A percentile compares a stretch with the other conserved stretches of the same genome.
phyloP scores from a whole-genome alignment of 306 rosid genomes.

The Glycine latifolia region DNA sequence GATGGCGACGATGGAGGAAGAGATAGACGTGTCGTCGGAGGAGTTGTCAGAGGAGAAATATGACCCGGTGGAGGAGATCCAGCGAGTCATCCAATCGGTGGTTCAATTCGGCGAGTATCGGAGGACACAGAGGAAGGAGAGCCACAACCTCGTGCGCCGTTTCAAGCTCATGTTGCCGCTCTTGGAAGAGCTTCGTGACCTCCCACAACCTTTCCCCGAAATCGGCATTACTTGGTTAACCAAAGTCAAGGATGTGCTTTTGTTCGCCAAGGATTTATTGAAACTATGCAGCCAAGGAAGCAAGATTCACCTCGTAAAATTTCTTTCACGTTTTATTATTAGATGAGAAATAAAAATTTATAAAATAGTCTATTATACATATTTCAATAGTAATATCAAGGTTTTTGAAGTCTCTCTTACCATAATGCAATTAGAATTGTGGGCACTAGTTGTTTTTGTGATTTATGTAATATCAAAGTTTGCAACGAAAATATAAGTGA shows the following conservation, averaged over 20 bases:
- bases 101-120: slow-evolving; percentile 72
- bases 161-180: slow-evolving; percentile 74
- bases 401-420: too few relatives aligned
- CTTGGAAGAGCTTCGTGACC: slow-evolving; percentile 74
- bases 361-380: too few relatives aligned
- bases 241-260: slow-evolving; percentile 60
- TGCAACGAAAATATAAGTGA: too few relatives aligned
- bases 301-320: slow-evolving; percentile 68
- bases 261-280: slow-evolving; percentile 65
- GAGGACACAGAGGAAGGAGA: slow-evolving; percentile 63
- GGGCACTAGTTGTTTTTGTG: too few relatives aligned
- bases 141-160: slow-evolving; percentile 72
- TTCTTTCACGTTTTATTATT: too few relatives aligned
- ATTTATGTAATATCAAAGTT: too few relatives aligned
- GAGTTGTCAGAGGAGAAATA: slow-evolving; percentile 9
- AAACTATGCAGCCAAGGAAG: slow-evolving; percentile 75
- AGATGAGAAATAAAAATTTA: too few relatives aligned
- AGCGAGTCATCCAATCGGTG: slow-evolving; percentile 60
- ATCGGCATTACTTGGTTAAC: slow-evolving; percentile 58
- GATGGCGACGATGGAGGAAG: slow-evolving; percentile 51
- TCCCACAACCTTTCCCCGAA: slow-evolving; percentile 48
- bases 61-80: slow-evolving; percentile 47
- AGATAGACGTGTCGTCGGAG: slow-evolving; percentile 21
- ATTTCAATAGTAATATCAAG: too few relatives aligned
- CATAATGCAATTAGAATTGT: too few relatives aligned